phyloP scores from a whole-genome alignment of 2,329 filamentous ascomycete genomes.

The Colletotrichum sp. region DNA sequence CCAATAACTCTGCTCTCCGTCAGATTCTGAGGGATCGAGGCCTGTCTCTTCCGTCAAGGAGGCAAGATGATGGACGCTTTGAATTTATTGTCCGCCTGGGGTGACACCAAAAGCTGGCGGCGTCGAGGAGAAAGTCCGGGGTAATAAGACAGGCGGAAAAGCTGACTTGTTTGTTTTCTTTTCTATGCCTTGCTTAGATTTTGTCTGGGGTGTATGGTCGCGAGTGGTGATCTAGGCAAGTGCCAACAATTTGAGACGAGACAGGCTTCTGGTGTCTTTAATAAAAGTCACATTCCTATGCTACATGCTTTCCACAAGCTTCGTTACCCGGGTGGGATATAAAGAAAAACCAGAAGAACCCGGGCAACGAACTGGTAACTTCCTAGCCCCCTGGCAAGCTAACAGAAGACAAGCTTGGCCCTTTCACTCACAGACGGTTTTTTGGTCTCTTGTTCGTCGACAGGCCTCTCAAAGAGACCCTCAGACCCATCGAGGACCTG shows the following conservation, averaged over 20 bases:
- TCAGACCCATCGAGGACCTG: not conserved
- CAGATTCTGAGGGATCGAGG: not conserved
- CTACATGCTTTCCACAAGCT: not conserved
- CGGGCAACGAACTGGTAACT: not conserved
- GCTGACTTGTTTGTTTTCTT: conserved; percentile 4
- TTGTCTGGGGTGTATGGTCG: not conserved
- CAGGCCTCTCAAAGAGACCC: not conserved
- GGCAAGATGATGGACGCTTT: not conserved
- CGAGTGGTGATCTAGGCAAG: not conserved
- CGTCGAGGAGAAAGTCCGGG: not conserved
- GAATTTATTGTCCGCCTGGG: not conserved
- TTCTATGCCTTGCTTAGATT: not conserved
- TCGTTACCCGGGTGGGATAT: not conserved
- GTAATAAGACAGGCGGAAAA: not conserved
- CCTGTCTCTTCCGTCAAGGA: not conserved
- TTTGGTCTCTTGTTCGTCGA: not conserved
- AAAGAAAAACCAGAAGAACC: not conserved
- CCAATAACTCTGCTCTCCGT: not conserved
- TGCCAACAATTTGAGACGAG: not conserved
- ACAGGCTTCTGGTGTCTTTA: not conserved
- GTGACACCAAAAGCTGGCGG: not conserved
- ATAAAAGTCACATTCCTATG: not conserved
- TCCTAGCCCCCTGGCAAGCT: not conserved
- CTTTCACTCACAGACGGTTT: not conserved
- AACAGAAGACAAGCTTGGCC: not conserved